Evolutionary conservation across 768 basidiomycete genomes (phyloP).

Genomic region (Trametes villosa): DNA sequence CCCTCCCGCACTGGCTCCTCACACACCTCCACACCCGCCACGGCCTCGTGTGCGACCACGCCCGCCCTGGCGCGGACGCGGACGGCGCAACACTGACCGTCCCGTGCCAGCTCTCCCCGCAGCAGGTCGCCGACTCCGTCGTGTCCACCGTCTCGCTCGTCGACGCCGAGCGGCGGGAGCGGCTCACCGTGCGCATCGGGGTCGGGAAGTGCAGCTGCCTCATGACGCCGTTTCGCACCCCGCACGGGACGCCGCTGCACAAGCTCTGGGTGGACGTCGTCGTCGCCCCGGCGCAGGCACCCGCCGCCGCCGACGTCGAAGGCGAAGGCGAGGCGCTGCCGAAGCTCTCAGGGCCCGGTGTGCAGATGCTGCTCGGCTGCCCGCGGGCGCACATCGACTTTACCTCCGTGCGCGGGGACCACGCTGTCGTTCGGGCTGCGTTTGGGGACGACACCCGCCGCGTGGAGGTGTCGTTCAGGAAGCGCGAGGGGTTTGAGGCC

Average conservation of each 20-base stretch:
- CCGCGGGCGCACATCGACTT: background rate
- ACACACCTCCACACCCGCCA: background rate
- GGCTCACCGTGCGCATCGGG: background rate
- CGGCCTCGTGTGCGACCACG: background rate
- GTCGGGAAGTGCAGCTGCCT: background rate
- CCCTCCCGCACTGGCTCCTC: background rate
- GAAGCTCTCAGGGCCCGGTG: background rate
- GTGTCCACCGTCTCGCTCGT: background rate
- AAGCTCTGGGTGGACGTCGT: background rate
- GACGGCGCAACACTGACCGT: background rate
- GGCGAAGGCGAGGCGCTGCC: background rate
- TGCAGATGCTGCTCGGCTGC: background rate
- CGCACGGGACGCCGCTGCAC: background rate
- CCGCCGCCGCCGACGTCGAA: background rate
- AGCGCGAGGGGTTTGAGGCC: background rate
- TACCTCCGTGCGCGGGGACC: background rate
- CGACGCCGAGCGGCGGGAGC: background rate
- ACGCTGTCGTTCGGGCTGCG: background rate
- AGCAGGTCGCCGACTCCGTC: background rate
- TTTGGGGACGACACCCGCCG: background rate
- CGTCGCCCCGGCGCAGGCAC: background rate
- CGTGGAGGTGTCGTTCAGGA: background rate
- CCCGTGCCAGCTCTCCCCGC: background rate
- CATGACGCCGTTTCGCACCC: background rate
- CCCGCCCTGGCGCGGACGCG: too few species aligned